phyloP scores from a whole-genome alignment of 1,284 basidiomycete genomes.

The Pseudozyma sp. region DNA sequence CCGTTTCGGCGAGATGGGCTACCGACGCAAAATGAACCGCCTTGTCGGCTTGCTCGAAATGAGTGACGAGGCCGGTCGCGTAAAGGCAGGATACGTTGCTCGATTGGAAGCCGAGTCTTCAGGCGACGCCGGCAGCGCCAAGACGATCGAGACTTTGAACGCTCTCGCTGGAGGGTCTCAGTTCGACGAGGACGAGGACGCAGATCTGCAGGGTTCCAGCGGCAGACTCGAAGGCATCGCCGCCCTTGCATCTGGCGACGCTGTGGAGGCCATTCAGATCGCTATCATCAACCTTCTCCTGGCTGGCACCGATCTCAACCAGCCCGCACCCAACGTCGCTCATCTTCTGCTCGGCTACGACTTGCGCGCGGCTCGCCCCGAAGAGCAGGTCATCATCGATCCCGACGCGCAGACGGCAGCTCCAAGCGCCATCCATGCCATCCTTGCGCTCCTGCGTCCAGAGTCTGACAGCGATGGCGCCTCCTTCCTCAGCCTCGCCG shows the following conservation, averaged over 20 bases:
- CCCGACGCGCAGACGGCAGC: conserved; percentile 71
- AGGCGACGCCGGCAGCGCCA: conserved; percentile 40
- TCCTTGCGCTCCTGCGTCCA: conserved; percentile 72
- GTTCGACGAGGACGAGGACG: conserved; percentile 72
- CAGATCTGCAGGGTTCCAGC: conserved; percentile 73
- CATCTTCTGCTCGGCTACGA: conserved; percentile 88
- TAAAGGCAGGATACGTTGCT: conserved; percentile 81
- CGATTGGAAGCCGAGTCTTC: conserved; percentile 74
- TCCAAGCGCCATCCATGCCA: conserved; percentile 75
- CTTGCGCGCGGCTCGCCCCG: conserved; percentile 71
- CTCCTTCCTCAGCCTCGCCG: conserved; percentile 43
- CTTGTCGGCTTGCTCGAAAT: conserved; percentile 84
- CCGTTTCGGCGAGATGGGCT: conserved; percentile 71
- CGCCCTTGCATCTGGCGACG: conserved; percentile 65
- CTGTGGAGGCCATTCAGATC: conserved; percentile 78
- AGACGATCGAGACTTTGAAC: conserved; percentile 64
- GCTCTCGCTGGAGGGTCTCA: conserved; percentile 68
- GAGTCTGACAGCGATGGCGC: conserved; percentile 31
- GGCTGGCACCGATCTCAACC: conserved; percentile 77
- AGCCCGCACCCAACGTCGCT: conserved; percentile 83
- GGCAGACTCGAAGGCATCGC: conserved; percentile 62
- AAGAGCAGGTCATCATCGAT: conserved; percentile 71
- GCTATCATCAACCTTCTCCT: conserved; percentile 88
- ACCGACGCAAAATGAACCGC: conserved; percentile 71
- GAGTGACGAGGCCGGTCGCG: conserved; percentile 85